Conservation (phyloP, 352 stramenopile species). For the Phytopythium oedochilum region DNA sequence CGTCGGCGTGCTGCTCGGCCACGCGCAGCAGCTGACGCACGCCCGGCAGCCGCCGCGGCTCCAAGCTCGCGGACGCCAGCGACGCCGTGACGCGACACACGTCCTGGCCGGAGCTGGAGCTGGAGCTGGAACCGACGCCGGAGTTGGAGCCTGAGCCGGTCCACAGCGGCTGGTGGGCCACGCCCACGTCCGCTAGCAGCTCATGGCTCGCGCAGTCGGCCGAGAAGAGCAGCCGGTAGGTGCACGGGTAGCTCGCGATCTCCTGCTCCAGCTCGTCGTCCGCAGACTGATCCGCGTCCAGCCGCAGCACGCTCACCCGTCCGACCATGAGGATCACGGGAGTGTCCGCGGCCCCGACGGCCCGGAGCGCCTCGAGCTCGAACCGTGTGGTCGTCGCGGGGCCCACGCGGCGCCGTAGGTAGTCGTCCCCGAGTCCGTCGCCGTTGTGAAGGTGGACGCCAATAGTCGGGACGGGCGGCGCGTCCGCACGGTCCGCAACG, state of each 20-base stretch:
- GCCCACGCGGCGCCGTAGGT: too few species aligned
- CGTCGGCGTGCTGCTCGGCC: neutral
- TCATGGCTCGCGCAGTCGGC: constrained; percentile 1
- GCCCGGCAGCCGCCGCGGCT: neutral
- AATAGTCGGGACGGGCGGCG: neutral
- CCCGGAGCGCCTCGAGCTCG: neutral
- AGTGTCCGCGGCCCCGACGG: neutral
- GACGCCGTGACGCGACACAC: neutral
- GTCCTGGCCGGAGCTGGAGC: neutral
- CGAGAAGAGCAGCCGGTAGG: constrained; percentile 2
- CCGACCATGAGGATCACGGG: neutral
- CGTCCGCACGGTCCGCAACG: neutral
- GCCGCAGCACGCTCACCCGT: neutral
- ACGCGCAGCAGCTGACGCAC: constrained; percentile 1
- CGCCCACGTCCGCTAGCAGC: neutral
- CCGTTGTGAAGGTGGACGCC: neutral
- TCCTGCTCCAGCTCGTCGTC: neutral
- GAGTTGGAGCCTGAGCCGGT: too few species aligned
- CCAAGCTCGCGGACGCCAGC: neutral
- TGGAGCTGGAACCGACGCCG: too few species aligned
- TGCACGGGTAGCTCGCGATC: neutral
- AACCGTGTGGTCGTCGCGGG: neutral
- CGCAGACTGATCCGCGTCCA: neutral
- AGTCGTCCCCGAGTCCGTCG: neutral
- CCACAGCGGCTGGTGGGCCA: too few species aligned